A percentile compares a stretch with the other conserved stretches of the same genome.
Conservation (phyloP, 2,329 filamentous ascomycete species). For the Paecilomyces fulvus region DNA sequence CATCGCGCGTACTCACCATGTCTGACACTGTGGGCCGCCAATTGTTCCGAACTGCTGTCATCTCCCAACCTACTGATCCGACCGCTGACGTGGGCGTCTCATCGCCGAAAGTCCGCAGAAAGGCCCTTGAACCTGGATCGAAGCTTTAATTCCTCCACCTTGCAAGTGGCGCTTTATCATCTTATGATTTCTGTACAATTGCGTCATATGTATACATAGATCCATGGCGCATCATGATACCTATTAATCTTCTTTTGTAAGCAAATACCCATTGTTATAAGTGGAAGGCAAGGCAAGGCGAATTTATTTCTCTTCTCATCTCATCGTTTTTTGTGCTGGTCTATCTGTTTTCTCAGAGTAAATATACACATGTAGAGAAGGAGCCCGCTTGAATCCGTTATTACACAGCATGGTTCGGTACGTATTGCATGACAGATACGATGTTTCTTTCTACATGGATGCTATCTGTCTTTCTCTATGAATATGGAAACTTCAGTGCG, state of each 20-base stretch:
- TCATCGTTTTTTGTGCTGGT: neutral
- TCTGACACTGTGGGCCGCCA: slow-evolving; percentile 63
- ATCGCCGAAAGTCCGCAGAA: slow-evolving; percentile 27
- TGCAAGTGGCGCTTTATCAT: neutral
- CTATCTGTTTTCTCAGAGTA: neutral
- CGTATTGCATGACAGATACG: neutral
- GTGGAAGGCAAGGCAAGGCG: neutral
- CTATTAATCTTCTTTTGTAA: neutral
- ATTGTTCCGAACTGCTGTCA: slow-evolving; percentile 47
- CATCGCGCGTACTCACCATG: slow-evolving; percentile 67
- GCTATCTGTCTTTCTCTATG: no score
- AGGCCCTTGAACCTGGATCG: slow-evolving; percentile 25
- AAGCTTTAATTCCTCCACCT: slow-evolving; percentile 17
- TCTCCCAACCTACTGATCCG: slow-evolving; percentile 14
- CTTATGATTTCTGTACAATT: neutral
- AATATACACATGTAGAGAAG: neutral
- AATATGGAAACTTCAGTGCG: no score
- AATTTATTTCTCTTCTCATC: neutral
- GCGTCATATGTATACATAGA: neutral
- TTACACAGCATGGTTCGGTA: neutral
- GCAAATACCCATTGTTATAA: neutral
- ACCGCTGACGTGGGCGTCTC: slow-evolving; percentile 22
- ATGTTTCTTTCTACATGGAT: neutral
- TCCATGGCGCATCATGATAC: neutral
- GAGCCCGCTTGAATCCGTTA: neutral